A percentile compares a stretch with the other conserved stretches of the same genome.
phyloP scores from a whole-genome alignment of 768 basidiomycete genomes.

The Boletus reticuloceps region DNA sequence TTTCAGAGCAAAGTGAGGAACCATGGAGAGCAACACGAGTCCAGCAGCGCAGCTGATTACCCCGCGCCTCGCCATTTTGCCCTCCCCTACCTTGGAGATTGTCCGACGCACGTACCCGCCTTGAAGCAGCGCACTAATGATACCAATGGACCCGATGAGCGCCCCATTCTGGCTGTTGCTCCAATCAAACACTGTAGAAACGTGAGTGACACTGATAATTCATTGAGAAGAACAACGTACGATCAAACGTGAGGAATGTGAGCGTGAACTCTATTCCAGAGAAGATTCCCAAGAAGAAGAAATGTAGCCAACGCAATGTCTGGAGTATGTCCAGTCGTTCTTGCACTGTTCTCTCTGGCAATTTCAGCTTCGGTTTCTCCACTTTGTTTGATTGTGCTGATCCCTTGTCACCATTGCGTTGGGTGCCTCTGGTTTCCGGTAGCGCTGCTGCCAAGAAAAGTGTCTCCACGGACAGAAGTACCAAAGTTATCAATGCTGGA shows the following conservation, averaged over 20 bases:
- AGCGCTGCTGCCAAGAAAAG: slow-evolving; percentile 69
- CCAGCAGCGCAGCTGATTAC: slow-evolving; percentile 69
- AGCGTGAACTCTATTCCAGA: slow-evolving; percentile 97
- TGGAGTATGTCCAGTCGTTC: slow-evolving; percentile 57
- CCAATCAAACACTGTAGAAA: slow-evolving; percentile 77
- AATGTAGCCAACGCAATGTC: slow-evolving; percentile 67
- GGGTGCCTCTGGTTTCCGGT: slow-evolving; percentile 79
- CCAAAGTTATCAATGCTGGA: slow-evolving; percentile 82
- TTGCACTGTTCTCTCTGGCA: slow-evolving; percentile 28
- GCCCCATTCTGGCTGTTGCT: slow-evolving; percentile 84
- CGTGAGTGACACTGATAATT: neutral
- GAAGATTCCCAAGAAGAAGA: slow-evolving; percentile 85
- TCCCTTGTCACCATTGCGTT: slow-evolving; percentile 13
- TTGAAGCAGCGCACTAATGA: slow-evolving; percentile 86
- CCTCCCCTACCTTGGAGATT: slow-evolving; percentile 72
- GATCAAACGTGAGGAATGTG: slow-evolving; percentile 89
- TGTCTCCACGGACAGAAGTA: slow-evolving; percentile 78
- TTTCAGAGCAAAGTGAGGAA: slow-evolving; percentile 55
- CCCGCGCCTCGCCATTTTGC: slow-evolving; percentile 80
- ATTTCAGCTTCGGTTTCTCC: slow-evolving; percentile 17
- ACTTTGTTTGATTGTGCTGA: slow-evolving; percentile 15
- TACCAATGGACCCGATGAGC: slow-evolving; percentile 83
- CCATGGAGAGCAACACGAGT: slow-evolving; percentile 65
- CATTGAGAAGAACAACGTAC: slow-evolving; percentile 42
- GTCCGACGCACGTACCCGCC: slow-evolving; percentile 91